Conservation (phyloP, 2,329 filamentous ascomycete genomes). For the Cercospora sp. region DNA sequence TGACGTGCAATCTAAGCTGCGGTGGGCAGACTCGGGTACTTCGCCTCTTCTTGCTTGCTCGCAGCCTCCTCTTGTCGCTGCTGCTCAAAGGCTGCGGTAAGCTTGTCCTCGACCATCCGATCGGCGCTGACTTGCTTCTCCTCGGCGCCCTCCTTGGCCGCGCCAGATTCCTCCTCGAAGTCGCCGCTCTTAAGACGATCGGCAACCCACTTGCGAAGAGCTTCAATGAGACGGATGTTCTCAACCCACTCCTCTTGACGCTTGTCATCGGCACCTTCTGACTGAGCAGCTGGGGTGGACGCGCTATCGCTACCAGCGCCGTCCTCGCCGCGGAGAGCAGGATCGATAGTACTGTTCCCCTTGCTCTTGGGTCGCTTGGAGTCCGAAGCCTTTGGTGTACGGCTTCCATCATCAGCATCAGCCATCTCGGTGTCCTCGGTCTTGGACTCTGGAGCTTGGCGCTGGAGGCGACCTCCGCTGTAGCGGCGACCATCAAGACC, state of each 20-base stretch:
- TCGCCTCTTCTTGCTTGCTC: slow-evolving; percentile 18
- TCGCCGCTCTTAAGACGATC: slow-evolving; percentile 56
- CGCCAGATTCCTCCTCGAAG: slow-evolving; percentile 40
- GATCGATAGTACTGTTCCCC: slow-evolving; percentile 39
- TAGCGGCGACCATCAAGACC: slow-evolving; percentile 61
- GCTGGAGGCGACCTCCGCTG: slow-evolving; percentile 61
- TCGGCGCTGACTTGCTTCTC: slow-evolving; percentile 26
- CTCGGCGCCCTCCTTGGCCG: slow-evolving; percentile 21
- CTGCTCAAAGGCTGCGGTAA: slow-evolving; percentile 23
- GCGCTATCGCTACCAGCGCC: slow-evolving; percentile 31
- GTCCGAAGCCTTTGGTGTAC: slow-evolving; percentile 39
- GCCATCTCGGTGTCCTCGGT: slow-evolving; percentile 43
- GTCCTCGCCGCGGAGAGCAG: slow-evolving; percentile 39
- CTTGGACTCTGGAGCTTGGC: slow-evolving; percentile 48
- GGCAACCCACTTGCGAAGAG: slow-evolving; percentile 58
- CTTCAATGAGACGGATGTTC: slow-evolving; percentile 64
- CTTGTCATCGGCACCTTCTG: slow-evolving; percentile 44
- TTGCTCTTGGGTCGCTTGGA: slow-evolving; percentile 34
- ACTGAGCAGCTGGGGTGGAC: slow-evolving; percentile 33
- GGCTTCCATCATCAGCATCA: slow-evolving; percentile 43
- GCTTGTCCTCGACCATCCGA: slow-evolving; percentile 31
- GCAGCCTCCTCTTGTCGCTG: slow-evolving; percentile 20
- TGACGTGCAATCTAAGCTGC: slow-evolving; percentile 13
- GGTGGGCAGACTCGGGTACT: slow-evolving; percentile 28
- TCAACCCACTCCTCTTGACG: slow-evolving; percentile 60